Conservation (phyloP, 139 green algal genomes). For the Pleodorina starrii region DNA sequence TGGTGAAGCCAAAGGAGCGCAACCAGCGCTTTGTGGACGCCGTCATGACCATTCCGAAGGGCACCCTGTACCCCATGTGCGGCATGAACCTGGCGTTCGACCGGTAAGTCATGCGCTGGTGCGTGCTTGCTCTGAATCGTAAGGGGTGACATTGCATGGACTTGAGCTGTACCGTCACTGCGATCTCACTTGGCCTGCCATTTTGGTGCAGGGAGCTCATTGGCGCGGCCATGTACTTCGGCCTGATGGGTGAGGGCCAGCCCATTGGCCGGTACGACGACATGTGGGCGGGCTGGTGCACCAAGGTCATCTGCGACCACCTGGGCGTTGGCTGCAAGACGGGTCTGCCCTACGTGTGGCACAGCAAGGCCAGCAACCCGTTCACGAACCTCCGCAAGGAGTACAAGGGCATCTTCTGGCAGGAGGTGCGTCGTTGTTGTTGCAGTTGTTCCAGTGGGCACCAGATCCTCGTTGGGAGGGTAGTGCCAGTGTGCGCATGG, state of each 20-base stretch:
- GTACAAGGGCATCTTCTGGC: conserved; percentile 99
- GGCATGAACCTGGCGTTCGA: conserved; percentile 98
- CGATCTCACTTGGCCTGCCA: not conserved
- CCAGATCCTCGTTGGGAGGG: too few species aligned
- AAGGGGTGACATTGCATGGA: too few species aligned
- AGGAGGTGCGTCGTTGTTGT: conserved; percentile 68
- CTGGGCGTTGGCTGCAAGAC: conserved; percentile 95
- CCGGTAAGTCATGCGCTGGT: conserved; percentile 58
- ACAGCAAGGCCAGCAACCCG: conserved; percentile 97
- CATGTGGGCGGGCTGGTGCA: conserved; percentile 99
- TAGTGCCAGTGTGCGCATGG: too few species aligned
- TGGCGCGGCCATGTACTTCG: conserved; percentile 97
- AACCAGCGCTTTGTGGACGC: conserved; percentile 96
- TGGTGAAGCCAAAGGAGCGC: conserved; percentile 97
- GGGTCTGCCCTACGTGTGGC: conserved; percentile 97
- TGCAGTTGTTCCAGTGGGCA: too few species aligned
- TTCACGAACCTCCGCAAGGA: conserved; percentile 98
- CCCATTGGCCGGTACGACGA: conserved; percentile 96
- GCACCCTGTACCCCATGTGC: conserved; percentile 96
- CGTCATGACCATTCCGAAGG: conserved; percentile 96
- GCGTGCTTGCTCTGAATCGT: too few species aligned
- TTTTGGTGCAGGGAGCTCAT: conserved; percentile 84
- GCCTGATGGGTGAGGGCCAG: conserved; percentile 97
- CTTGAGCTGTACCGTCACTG: too few species aligned
- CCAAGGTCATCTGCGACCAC: conserved; percentile 97